Conservation (phyloP, 2,329 filamentous ascomycete genomes). For the Neofusicoccum cordaticola region DNA sequence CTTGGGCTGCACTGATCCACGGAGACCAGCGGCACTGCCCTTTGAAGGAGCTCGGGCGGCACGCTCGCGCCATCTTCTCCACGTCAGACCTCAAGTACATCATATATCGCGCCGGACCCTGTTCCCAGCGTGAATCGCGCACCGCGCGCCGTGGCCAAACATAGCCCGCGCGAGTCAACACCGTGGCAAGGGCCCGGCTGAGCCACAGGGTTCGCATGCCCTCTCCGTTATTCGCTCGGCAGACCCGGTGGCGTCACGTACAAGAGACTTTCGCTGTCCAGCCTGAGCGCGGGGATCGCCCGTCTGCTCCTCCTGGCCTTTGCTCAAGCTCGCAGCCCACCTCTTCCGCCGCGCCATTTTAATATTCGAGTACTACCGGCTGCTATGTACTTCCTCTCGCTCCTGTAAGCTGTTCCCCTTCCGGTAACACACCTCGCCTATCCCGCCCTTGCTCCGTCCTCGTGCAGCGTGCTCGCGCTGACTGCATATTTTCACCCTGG, state of each 20-base stretch:
- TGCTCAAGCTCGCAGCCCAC: conserved; percentile 1
- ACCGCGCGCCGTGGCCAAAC: conserved; percentile 7
- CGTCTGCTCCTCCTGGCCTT: conserved; percentile 7
- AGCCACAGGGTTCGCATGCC: conserved; percentile 17
- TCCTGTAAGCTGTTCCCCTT: conserved; percentile 10
- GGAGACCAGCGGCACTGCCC: conserved; percentile 14
- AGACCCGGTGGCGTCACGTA: conserved; percentile 17
- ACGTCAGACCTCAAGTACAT: conserved; percentile 15
- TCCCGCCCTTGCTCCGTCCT: conserved; percentile 5
- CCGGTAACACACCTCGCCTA: conserved; percentile 12
- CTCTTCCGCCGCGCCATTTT: neutral
- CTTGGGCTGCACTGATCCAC: conserved; percentile 13
- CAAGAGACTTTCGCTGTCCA: conserved; percentile 12
- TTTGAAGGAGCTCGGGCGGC: neutral
- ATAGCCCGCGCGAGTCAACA: conserved; percentile 17
- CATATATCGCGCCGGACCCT: conserved; percentile 12
- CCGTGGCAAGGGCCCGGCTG: conserved; percentile 13
- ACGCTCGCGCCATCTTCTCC: conserved; percentile 15
- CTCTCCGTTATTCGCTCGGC: conserved; percentile 15
- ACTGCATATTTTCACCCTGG: conserved; percentile 16
- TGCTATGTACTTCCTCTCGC: conserved; percentile 2
- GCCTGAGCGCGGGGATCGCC: conserved; percentile 12
- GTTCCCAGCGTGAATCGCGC: conserved; percentile 17
- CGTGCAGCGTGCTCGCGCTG: conserved; percentile 15
- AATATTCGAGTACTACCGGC: conserved; percentile 8